Conservation (phyloP, 2,329 filamentous ascomycete genomes). For the Penicillium sp. region DNA sequence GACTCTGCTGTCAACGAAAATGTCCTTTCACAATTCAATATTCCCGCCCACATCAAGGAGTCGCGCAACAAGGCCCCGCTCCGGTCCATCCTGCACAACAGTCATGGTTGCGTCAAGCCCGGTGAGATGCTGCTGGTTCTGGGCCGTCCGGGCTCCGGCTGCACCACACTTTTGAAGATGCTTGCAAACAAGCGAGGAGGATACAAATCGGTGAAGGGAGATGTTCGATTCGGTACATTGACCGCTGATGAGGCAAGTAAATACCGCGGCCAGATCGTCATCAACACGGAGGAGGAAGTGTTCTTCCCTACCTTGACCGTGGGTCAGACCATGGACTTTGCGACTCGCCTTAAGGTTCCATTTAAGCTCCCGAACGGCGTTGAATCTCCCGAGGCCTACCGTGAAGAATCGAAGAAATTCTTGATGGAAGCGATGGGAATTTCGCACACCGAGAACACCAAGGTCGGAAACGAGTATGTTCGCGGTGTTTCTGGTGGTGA, state of each 20-base stretch:
- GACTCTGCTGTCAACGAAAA: constrained; percentile 65
- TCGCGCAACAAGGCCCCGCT: constrained; percentile 55
- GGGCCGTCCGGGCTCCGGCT: constrained; percentile 66
- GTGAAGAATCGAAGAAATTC: constrained; percentile 16
- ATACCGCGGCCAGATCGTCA: constrained; percentile 58
- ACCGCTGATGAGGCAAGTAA: constrained; percentile 40
- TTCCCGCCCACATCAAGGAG: constrained; percentile 53
- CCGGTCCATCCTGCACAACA: constrained; percentile 63
- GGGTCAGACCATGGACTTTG: constrained; percentile 55
- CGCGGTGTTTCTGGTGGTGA: constrained; percentile 73
- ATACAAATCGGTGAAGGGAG: constrained; percentile 57
- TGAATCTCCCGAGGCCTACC: constrained; percentile 53
- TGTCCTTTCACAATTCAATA: constrained; percentile 57
- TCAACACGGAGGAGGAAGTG: constrained; percentile 54
- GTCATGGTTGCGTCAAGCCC: constrained; percentile 60
- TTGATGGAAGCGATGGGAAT: constrained; percentile 57
- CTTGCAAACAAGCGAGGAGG: constrained; percentile 63
- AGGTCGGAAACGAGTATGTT: constrained; percentile 63
- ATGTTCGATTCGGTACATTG: constrained; percentile 57
- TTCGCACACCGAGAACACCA: constrained; percentile 61
- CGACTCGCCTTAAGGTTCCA: constrained; percentile 64
- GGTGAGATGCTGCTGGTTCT: constrained; percentile 72
- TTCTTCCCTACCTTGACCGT: constrained; percentile 53
- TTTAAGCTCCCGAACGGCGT: constrained; percentile 68
- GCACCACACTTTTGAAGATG: constrained; percentile 68